These are phyloP conservation scores for Globisporangium canariense DNA, from an alignment of 352 stramenopile species.

Conservation along the genomic window DNA sequence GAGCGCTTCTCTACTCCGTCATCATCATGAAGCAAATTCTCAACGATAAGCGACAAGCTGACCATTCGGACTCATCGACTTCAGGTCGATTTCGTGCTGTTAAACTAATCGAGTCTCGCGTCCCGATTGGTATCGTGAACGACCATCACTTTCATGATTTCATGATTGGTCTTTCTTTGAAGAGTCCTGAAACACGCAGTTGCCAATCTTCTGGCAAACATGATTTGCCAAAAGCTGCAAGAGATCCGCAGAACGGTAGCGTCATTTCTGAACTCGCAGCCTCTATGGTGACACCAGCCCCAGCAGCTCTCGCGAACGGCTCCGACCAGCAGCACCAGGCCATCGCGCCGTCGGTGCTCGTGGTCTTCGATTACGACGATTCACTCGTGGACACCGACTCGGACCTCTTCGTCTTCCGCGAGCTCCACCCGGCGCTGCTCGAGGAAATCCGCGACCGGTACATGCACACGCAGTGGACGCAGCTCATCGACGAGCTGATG, in stretches of 20 bases:
- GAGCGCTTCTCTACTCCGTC: too few relatives aligned
- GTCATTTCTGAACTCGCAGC: background rate
- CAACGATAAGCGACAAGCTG: too few relatives aligned
- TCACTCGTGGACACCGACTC: slow-evolving; percentile 50
- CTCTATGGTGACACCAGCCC: background rate
- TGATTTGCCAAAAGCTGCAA: background rate
- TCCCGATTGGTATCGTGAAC: background rate
- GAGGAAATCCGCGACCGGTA: slow-evolving; percentile 19
- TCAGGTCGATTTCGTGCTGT: too few relatives aligned
- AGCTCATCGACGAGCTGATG: slow-evolving; percentile 33
- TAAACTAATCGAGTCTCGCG: background rate
- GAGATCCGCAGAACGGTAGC: background rate
- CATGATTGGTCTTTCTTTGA: background rate
- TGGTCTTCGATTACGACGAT: slow-evolving; percentile 54
- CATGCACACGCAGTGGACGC: slow-evolving; percentile 17
- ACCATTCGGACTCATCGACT: too few relatives aligned
- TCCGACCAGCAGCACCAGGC: background rate
- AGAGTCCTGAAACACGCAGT: background rate
- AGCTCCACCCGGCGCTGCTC: slow-evolving; percentile 30
- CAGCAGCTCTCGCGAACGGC: background rate
- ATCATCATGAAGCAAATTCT: too few relatives aligned
- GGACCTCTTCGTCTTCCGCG: slow-evolving; percentile 27
- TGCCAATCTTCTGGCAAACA: background rate
- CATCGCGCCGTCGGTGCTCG: slow-evolving; percentile 19
- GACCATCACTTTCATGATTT: background rate